Evolutionary conservation across 352 stramenopile genomes (phyloP), one percentile per base, ranked within the genome.

Genomic region (Pythium volutum): DNA sequence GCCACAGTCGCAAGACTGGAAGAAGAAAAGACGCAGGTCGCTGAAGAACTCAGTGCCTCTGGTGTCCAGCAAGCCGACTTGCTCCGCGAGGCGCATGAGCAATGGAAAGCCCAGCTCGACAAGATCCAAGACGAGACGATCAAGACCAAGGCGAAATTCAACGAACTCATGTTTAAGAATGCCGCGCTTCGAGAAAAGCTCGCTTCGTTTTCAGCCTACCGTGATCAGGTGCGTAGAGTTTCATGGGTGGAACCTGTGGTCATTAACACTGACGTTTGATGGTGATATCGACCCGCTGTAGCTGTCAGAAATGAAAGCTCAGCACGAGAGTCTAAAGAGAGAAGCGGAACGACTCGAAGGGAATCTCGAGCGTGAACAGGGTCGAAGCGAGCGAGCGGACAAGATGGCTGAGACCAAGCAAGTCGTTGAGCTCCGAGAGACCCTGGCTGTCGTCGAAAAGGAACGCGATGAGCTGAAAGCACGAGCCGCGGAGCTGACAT

Each of bases 81-180:
- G 4, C 75, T 86, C 43, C 64, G 82, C 29, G 77, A 88, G 42
- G 74, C 90, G 22, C 79, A 83, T 11, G 79, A 91, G 2, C 84
- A 87, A 39, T 93, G 86, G 86, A 81, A 91, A 54, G 80, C 83
- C 26, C 88, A 89, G 47, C 56, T 95, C 8, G 67, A 65, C 3
- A 89, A 88, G 42, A 75, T 89, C 26, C 79, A 89, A 47, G 63
- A 72, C 0, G 86, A 95, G 41, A 69, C 81, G 63, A 74, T 65
- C 34, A 89, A 81, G 56, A 74, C 70, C 12, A 91, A 91, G 55
- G 60, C 74, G 9, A 84, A 93, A 39, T 69, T 89, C 53, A 82
- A 95, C 39, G 84, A 88, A n/a, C 41, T 89, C 10, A 79, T 79
- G 26, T 51, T 91, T 20, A 95, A 95, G 54, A 95, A 91, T 53